Percentiles rank a stretch among this genome's conserved stretches.
These are phyloP conservation scores for Flaveria trinervia DNA, from an alignment of 129 eudicot genomes.

Conservation along the genomic window DNA sequence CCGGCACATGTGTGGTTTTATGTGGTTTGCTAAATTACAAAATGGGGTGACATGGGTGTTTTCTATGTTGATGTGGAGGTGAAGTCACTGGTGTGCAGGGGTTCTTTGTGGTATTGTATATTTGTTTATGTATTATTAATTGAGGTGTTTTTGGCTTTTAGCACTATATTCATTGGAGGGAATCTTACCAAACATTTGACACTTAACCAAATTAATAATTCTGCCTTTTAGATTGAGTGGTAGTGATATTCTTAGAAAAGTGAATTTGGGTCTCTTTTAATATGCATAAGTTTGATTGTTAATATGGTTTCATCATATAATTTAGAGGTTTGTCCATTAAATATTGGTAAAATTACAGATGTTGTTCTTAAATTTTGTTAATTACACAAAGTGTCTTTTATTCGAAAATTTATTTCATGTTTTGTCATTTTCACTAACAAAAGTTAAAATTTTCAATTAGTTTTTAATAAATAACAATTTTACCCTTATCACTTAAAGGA, in stretches of 20 bases:
- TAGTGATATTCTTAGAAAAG: background rate
- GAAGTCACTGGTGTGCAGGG: constrained; percentile 19
- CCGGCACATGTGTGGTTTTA: no score
- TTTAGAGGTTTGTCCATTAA: no score
- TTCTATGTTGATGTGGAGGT: background rate
- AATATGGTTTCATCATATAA: no score
- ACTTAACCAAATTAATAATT: constrained; percentile 21
- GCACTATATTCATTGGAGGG: constrained; percentile 33
- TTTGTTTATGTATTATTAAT: constrained; percentile 6
- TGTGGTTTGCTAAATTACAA: background rate
- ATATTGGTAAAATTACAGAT: no score
- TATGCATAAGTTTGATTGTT: no score
- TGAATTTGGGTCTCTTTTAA: background rate
- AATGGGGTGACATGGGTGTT: background rate
- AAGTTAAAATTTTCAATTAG: no score
- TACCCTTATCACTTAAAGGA: no score
- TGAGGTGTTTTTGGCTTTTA: constrained; percentile 36
- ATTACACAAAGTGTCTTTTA: no score
- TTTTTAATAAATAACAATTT: no score
- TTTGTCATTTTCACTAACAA: no score
- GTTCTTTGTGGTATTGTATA: constrained; percentile 3
- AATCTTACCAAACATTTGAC: constrained; percentile 47
- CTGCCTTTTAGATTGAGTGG: constrained; percentile 4
- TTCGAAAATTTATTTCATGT: no score
- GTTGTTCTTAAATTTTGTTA: no score